Percentiles rank a stretch among this genome's conserved stretches.
Evolutionary conservation across 2,329 filamentous ascomycete species (phyloP).

Genomic region (Ceratocystis albifundus): DNA sequence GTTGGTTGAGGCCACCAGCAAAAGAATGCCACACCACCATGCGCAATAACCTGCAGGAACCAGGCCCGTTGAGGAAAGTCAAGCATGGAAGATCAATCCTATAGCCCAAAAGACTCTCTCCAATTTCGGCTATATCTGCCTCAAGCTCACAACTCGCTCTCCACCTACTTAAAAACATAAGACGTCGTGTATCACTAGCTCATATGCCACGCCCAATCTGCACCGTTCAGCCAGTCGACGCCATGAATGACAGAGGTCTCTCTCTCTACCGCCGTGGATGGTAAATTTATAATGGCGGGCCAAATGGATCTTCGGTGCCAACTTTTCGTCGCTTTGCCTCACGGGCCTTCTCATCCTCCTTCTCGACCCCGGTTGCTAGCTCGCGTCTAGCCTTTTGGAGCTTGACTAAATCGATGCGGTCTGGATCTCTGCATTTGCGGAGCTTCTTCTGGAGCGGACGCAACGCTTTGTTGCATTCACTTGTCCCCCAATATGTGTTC

Average conservation of each 20-base stretch:
- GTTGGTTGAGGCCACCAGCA: not conserved
- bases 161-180: not conserved
- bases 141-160: not conserved
- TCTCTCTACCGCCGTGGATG: not conserved
- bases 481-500: slow-evolving; percentile 43
- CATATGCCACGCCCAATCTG: not conserved
- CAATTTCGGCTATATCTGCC: too few species aligned
- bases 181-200: not conserved
- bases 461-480: slow-evolving; percentile 39
- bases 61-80: not conserved
- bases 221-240: not conserved
- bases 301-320: slow-evolving; percentile 39
- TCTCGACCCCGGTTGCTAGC: slow-evolving; percentile 36
- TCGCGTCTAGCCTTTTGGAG: slow-evolving; percentile 54
- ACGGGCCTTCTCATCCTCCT: slow-evolving; percentile 32
- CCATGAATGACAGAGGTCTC: not conserved
- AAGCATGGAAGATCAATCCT: not conserved
- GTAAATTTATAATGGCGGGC: slow-evolving; percentile 30
- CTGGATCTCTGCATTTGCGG: slow-evolving; percentile 61
- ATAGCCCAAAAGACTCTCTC: not conserved
- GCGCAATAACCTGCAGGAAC: not conserved
- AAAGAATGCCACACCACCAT: not conserved
- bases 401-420: slow-evolving; percentile 59
- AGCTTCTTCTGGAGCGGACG: slow-evolving; percentile 56
- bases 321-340: slow-evolving; percentile 40